Evolutionary conservation across 2,329 filamentous ascomycete species (phyloP).

Genomic region (Exophiala sp.): DNA sequence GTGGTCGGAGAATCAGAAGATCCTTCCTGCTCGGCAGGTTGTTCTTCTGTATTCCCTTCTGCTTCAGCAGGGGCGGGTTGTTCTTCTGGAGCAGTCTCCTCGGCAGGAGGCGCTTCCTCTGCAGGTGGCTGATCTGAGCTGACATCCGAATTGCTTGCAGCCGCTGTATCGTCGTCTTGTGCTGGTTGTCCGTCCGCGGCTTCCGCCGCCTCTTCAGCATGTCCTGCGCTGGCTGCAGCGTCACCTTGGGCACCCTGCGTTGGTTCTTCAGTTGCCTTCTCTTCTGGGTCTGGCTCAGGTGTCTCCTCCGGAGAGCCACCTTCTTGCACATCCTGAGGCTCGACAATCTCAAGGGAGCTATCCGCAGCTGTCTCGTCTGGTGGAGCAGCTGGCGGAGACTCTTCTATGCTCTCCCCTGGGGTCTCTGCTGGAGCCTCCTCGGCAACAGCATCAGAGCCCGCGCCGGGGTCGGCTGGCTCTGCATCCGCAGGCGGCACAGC

Average conservation of each 20-base stretch:
- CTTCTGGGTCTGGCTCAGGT: conserved; percentile 21
- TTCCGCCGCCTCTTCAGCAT: conserved; percentile 19
- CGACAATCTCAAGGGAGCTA: conserved; percentile 12
- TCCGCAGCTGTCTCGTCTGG: conserved; percentile 17
- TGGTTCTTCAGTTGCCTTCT: conserved; percentile 2
- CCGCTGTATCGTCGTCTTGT: conserved; percentile 31
- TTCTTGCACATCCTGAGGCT: not conserved
- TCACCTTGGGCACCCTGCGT: conserved; percentile 1
- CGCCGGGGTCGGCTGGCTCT: not conserved
- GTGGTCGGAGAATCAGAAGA: not conserved
- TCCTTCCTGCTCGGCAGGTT: not conserved
- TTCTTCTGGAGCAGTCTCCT: conserved; percentile 11
- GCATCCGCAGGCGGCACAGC: conserved; percentile 18
- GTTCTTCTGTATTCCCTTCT: not conserved
- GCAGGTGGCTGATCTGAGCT: not conserved
- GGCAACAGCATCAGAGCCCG: not conserved
- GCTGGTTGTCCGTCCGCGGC: conserved; percentile 11
- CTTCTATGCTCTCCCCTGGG: conserved; percentile 9
- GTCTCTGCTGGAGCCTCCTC: conserved; percentile 19
- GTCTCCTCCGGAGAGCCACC: conserved; percentile 20
- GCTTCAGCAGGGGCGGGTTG: not conserved
- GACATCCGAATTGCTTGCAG: conserved; percentile 11
- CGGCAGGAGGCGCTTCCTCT: conserved; percentile 11
- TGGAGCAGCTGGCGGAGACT: conserved; percentile 7
- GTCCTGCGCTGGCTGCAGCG: conserved; percentile 16